Base-by-base conservation (phyloP, 2,329 filamentous ascomycete species). In the Alternaria brassicae region DNA sequence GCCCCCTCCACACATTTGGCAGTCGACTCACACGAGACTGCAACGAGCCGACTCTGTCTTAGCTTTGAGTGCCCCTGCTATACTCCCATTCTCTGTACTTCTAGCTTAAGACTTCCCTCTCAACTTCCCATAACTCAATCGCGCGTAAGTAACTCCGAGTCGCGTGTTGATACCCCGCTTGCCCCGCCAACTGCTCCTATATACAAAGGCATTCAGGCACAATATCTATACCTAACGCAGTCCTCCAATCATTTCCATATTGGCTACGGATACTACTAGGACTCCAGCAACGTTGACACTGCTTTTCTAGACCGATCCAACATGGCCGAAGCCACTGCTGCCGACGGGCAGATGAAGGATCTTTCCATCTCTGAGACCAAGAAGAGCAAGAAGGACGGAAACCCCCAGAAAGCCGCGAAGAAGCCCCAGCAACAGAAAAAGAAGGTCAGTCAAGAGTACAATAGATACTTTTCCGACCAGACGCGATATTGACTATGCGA, bases 381-480 rank as follows among this genome's bases (percentile, higher is more conserved):
- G 60, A 75, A 77, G 68, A 72, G 64, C 60, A 75, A 77, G 66
- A 77, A 77, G 66, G 73, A 76, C n/a, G 70, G 67, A 13, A 65
- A 64, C 23, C 71, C 73, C 8, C 69, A 72, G 60, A 73, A 62
- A 17, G 71, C 70, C 21, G 69, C 69, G 8, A 75, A 75, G 66
- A 85, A 83, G 65, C 75, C 81, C 37, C 75, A 78, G 59, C 74
- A 76, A 49, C 71, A 83, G 63, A 85, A 86, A 75, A 85, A 85
- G 68, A 78, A 78, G 73, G 73, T 77, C 59, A 58, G 70, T 23
- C 9, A 4, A 65, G 28, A 44, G 30, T 23, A 15, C 15, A 21
- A 21, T 19, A n/a, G 21, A 41, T n/a, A 23, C 23, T 17, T 23
- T 9, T 42, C 25, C 23, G 30, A 23, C 4, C 21, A 28, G 45